phyloP scores from a whole-genome alignment of 2,329 filamentous ascomycete species.

The Teratosphaeria gauchensis region DNA sequence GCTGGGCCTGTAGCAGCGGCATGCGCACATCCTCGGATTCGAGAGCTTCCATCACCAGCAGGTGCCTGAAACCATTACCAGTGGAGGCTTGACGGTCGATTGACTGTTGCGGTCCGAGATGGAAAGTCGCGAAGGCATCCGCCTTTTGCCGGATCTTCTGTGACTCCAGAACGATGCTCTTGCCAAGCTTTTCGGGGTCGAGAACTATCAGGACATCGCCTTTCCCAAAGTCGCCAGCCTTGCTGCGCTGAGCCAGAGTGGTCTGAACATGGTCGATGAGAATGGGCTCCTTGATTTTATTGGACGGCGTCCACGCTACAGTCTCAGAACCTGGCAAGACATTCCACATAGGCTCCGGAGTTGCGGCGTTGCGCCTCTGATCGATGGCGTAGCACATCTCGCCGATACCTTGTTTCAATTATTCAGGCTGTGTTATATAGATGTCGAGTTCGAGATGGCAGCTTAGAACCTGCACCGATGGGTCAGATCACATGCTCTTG shows the following conservation, averaged over 20 bases:
- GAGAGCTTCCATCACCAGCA: not conserved
- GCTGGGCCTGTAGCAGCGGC: not conserved
- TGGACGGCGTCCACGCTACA: not conserved
- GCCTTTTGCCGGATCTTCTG: not conserved
- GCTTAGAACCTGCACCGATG: not conserved
- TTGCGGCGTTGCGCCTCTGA: not conserved
- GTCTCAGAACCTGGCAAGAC: not conserved
- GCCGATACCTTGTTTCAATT: not conserved
- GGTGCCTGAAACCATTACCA: not conserved
- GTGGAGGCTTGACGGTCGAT: not conserved
- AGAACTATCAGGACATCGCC: not conserved
- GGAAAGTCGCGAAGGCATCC: not conserved
- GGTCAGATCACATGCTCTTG: not conserved
- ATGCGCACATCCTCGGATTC: not conserved
- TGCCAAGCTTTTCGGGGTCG: not conserved
- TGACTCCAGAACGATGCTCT: not conserved
- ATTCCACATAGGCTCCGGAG: not conserved
- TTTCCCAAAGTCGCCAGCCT: not conserved
- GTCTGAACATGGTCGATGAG: not conserved
- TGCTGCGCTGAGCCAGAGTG: not conserved
- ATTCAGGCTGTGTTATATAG: not conserved
- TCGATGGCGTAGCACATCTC: not conserved
- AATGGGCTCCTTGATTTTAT: not conserved
- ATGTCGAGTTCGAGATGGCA: not conserved
- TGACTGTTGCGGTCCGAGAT: not conserved